These are phyloP conservation scores for Botrytis deweyae DNA, from an alignment of 2,329 filamentous ascomycete species.

Conservation along the genomic window DNA sequence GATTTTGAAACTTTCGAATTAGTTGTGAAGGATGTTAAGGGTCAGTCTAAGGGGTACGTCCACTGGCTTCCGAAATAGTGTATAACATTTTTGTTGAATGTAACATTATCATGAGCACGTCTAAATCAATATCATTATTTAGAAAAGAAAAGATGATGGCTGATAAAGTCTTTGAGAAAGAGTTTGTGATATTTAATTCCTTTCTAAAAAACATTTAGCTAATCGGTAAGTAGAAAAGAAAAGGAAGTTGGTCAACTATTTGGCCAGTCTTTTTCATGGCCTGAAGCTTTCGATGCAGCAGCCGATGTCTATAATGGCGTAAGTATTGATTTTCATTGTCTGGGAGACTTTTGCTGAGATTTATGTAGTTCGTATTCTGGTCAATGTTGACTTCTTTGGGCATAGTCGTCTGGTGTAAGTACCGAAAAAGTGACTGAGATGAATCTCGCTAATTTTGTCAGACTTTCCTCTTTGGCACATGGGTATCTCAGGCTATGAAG, in stretches of 20 bases:
- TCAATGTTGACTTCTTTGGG: slow-evolving; percentile 87
- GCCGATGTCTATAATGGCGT: slow-evolving; percentile 92
- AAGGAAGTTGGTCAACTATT: slow-evolving; percentile 71
- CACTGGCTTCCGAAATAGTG: slow-evolving; percentile 88
- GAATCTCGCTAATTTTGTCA: slow-evolving; percentile 40
- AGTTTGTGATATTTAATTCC: slow-evolving; percentile 55
- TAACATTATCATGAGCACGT: slow-evolving; percentile 35
- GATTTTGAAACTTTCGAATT: slow-evolving; percentile 91
- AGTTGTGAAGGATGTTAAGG: slow-evolving; percentile 83
- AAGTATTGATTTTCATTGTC: slow-evolving; percentile 40
- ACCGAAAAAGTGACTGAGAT: background rate
- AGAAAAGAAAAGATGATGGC: slow-evolving; percentile 46
- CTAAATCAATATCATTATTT: slow-evolving; percentile 40
- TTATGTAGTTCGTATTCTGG: slow-evolving; percentile 84
- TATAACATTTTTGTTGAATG: slow-evolving; percentile 44
- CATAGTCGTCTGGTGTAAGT: slow-evolving; percentile 89
- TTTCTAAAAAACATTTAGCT: slow-evolving; percentile 36
- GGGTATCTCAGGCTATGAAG: slow-evolving; percentile 97
- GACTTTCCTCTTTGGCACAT: slow-evolving; percentile 98
- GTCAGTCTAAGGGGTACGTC: slow-evolving; percentile 97
- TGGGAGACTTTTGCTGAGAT: slow-evolving; percentile 16
- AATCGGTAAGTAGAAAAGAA: slow-evolving; percentile 60
- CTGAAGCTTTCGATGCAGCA: slow-evolving; percentile 72
- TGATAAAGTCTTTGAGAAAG: slow-evolving; percentile 62
- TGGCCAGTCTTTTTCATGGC: slow-evolving; percentile 68